Evolutionary conservation across 2,329 filamentous ascomycete genomes (phyloP).

Genomic region (Ascochyta clinopodiicola): DNA sequence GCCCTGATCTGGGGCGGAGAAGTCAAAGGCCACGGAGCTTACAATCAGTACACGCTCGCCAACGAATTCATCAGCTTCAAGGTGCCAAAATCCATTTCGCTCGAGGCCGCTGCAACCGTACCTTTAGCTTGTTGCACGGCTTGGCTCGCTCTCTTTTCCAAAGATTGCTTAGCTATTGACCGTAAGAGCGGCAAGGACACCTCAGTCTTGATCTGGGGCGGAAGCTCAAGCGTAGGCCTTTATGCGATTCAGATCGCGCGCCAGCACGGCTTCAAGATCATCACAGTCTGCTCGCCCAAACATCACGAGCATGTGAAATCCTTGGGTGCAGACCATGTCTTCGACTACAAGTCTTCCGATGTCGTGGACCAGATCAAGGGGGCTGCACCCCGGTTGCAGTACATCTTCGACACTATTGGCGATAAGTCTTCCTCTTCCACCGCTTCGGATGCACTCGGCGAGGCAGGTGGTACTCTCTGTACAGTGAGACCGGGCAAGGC

Average conservation of each 20-base stretch:
- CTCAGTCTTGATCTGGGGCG: slow-evolving; percentile 53
- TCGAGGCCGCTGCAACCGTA: slow-evolving; percentile 47
- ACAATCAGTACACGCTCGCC: slow-evolving; percentile 45
- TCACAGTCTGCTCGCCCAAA: slow-evolving; percentile 22
- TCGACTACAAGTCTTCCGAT: slow-evolving; percentile 55
- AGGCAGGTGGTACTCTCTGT: slow-evolving; percentile 37
- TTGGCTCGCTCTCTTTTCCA: slow-evolving; percentile 51
- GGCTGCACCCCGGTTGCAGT: slow-evolving; percentile 25
- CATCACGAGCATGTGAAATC: slow-evolving; percentile 24
- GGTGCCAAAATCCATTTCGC: slow-evolving; percentile 40
- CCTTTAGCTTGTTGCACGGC: slow-evolving; percentile 51
- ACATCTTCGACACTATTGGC: slow-evolving; percentile 56
- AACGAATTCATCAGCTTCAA: slow-evolving; percentile 53
- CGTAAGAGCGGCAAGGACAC: slow-evolving; percentile 19
- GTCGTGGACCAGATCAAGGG: slow-evolving; percentile 50
- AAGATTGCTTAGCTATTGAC: slow-evolving; percentile 45
- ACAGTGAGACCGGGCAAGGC: slow-evolving; percentile 53
- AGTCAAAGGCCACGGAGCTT: slow-evolving; percentile 44
- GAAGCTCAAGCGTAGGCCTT: slow-evolving; percentile 46
- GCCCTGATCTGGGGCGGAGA: slow-evolving; percentile 37
- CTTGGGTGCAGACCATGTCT: slow-evolving; percentile 19
- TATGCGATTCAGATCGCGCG: slow-evolving; percentile 28
- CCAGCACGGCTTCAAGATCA: slow-evolving; percentile 14
- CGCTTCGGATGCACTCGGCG: slow-evolving; percentile 40
- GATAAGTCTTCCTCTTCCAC: slow-evolving; percentile 43